Evolutionary conservation across 2,329 filamentous ascomycete genomes (phyloP).

Genomic region (Diplodia scrobiculata): DNA sequence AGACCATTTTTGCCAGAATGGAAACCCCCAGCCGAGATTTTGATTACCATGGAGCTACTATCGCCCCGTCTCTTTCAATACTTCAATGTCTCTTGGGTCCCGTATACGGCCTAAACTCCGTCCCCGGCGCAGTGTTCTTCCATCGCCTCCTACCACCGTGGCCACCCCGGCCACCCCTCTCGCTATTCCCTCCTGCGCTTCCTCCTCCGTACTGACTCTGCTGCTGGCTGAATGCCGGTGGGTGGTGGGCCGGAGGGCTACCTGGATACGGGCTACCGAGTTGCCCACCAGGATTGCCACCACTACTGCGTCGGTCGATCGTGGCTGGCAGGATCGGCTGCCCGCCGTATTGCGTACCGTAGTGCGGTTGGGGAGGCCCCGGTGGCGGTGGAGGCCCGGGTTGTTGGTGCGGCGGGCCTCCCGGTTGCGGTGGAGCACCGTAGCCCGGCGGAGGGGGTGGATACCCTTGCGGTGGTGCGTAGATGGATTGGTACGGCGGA

Average conservation of each 20-base stretch:
- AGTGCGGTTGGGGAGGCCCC: constrained; percentile 16
- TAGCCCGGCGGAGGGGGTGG: constrained; percentile 7
- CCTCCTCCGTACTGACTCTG: constrained; percentile 18
- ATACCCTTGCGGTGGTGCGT: constrained; percentile 23
- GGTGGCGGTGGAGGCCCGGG: constrained; percentile 20
- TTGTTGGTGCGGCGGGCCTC: constrained; percentile 15
- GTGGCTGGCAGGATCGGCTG: constrained; percentile 46
- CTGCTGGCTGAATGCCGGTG: constrained; percentile 28
- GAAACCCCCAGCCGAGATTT: background rate
- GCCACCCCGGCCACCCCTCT: constrained; percentile 12
- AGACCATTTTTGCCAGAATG: background rate
- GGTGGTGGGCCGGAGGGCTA: constrained; percentile 9
- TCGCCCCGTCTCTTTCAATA: background rate
- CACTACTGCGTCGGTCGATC: constrained; percentile 35
- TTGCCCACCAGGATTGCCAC: background rate
- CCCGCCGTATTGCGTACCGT: constrained; percentile 42
- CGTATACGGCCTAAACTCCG: constrained; percentile 27
- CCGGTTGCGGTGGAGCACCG: constrained; percentile 9
- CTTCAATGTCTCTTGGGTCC: constrained; percentile 21
- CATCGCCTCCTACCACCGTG: constrained; percentile 18
- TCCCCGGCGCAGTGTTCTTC: constrained; percentile 18
- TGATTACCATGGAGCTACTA: background rate
- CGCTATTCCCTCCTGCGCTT: background rate
- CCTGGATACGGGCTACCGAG: constrained; percentile 14
- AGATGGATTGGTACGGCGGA: constrained; percentile 28